A percentile compares a stretch with the other conserved stretches of the same genome.
Evolutionary conservation across 2,329 filamentous ascomycete genomes (phyloP).

Genomic region (Fusarium albidum): DNA sequence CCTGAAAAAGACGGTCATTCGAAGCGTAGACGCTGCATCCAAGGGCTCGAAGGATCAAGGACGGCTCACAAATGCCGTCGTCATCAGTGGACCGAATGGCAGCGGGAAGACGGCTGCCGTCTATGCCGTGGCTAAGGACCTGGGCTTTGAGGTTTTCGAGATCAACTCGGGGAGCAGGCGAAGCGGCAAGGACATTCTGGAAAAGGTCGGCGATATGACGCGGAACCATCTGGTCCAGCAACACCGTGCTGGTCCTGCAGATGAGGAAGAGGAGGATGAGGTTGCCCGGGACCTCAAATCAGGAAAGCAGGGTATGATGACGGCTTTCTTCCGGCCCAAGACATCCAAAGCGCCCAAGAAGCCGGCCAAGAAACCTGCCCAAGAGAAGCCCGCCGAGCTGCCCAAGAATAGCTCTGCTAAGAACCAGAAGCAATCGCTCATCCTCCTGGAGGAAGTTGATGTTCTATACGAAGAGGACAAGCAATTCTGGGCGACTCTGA

Average conservation of each 20-base stretch:
- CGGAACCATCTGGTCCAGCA: conserved; percentile 85
- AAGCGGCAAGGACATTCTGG: conserved; percentile 88
- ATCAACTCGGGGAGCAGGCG: conserved; percentile 86
- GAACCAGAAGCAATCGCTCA: conserved; percentile 89
- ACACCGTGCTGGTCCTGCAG: conserved; percentile 46
- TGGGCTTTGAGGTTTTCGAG: conserved; percentile 94
- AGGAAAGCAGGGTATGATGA: conserved; percentile 81
- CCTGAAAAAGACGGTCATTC: conserved; percentile 63
- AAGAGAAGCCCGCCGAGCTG: conserved; percentile 39
- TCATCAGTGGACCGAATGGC: conserved; percentile 88
- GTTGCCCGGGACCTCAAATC: conserved; percentile 64
- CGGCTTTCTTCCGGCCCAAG: conserved; percentile 77
- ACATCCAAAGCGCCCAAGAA: conserved; percentile 35
- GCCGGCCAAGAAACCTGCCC: conserved; percentile 39
- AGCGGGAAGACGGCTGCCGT: conserved; percentile 94
- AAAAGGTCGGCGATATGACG: conserved; percentile 96
- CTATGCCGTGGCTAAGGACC: conserved; percentile 89
- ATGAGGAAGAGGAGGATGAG: conserved; percentile 43
- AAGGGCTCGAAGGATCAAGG: conserved; percentile 52
- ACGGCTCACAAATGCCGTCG: conserved; percentile 76
- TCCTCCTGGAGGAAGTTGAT: conserved; percentile 93
- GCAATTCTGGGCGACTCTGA: conserved; percentile 88
- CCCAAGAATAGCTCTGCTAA: conserved; percentile 48
- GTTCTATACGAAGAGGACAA: conserved; percentile 95
- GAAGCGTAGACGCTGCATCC: conserved; percentile 47